A percentile compares a stretch with the other conserved stretches of the same genome.
Conservation (phyloP, 1,284 basidiomycete genomes). For the Sanghuangporus baumii region DNA sequence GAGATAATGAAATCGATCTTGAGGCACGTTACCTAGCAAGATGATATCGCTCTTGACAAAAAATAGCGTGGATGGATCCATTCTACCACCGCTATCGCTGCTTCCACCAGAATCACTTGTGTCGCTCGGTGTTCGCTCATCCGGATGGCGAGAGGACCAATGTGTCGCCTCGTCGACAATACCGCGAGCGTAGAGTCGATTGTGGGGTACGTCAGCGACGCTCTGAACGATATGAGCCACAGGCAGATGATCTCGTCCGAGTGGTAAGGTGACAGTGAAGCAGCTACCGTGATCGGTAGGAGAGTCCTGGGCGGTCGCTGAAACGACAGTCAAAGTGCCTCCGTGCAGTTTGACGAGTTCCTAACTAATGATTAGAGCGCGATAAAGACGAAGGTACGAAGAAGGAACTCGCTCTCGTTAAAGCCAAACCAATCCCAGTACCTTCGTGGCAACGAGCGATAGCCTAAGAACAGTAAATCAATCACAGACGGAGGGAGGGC, state of each 20-base stretch:
- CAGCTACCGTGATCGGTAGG: slow-evolving; percentile 23
- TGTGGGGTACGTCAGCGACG: slow-evolving; percentile 11
- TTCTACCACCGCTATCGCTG: slow-evolving; percentile 17
- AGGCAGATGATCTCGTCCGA: slow-evolving; percentile 26
- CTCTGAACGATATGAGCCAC: slow-evolving; percentile 22
- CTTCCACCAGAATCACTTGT: slow-evolving; percentile 21
- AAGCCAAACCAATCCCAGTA: slow-evolving; percentile 29
- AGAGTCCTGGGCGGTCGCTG: slow-evolving; percentile 18
- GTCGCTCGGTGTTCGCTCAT: slow-evolving; percentile 19
- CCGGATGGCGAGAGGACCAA: slow-evolving; percentile 20
- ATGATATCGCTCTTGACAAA: slow-evolving; percentile 24
- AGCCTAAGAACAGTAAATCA: slow-evolving; percentile 16
- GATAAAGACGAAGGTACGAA: not conserved
- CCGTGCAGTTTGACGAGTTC: slow-evolving; percentile 29
- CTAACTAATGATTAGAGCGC: not conserved
- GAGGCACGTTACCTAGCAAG: slow-evolving; percentile 20
- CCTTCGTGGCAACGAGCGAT: slow-evolving; percentile 27
- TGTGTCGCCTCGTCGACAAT: slow-evolving; percentile 27
- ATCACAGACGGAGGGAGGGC: not conserved
- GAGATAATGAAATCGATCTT: not conserved
- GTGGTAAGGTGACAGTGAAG: slow-evolving; percentile 26
- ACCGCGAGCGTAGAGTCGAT: slow-evolving; percentile 23
- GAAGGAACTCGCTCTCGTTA: slow-evolving; percentile 21
- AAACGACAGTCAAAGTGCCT: slow-evolving; percentile 23
- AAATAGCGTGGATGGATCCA: slow-evolving; percentile 21